Conservation (phyloP, 768 basidiomycete genomes). For the Agaricus sinodeliciosus region DNA sequence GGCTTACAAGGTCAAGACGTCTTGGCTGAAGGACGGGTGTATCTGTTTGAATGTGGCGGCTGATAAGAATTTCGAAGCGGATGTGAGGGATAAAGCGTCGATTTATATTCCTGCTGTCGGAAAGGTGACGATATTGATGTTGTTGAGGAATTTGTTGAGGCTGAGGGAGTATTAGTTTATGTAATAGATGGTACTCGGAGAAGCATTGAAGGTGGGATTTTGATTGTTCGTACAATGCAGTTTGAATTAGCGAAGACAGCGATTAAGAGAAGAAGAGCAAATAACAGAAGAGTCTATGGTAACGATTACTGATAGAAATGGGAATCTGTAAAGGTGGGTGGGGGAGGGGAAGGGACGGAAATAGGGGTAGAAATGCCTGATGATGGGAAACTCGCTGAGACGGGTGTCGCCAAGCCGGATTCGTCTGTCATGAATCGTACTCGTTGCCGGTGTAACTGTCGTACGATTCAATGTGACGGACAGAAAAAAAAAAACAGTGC, state of each 20-base stretch:
- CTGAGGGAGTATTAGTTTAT: constrained; percentile 38
- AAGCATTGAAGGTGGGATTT: constrained; percentile 3
- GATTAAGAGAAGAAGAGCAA: neutral
- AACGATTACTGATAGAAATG: constrained; percentile 8
- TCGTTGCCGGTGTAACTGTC: constrained; percentile 75
- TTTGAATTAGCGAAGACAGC: neutral
- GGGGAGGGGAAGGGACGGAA: constrained; percentile 14
- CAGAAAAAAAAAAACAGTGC: neutral
- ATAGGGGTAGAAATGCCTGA: constrained; percentile 43
- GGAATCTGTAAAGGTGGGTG: constrained; percentile 13
- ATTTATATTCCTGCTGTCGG: constrained; percentile 96
- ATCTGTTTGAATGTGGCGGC: constrained; percentile 89
- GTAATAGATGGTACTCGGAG: neutral
- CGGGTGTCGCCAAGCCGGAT: constrained; percentile 64
- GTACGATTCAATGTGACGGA: neutral
- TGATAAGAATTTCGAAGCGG: constrained; percentile 94
- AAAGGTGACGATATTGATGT: constrained; percentile 95
- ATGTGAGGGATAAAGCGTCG: constrained; percentile 91
- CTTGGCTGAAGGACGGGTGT: constrained; percentile 89
- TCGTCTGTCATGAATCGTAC: constrained; percentile 64
- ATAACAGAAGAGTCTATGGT: neutral
- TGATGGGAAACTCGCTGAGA: constrained; percentile 49
- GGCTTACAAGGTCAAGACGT: constrained; percentile 84
- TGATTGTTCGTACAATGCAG: constrained; percentile 7
- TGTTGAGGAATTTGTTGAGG: constrained; percentile 90